Evolutionary conservation across 1,284 basidiomycete genomes (phyloP).

Genomic region (Austroboletus niveus): DNA sequence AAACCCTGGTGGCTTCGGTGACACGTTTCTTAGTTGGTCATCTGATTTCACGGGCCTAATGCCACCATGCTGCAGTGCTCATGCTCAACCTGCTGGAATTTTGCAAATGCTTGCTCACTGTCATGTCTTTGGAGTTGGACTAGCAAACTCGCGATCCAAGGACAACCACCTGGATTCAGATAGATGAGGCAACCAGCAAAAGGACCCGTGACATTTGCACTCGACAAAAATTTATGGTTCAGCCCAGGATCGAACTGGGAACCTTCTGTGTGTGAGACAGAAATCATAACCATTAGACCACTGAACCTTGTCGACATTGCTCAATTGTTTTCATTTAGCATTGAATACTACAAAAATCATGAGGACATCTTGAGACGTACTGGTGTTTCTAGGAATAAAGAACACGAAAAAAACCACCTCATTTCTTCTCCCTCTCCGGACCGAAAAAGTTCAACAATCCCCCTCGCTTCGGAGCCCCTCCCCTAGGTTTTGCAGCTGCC

Average conservation of each 20-base stretch:
- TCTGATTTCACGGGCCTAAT: too few relatives aligned
- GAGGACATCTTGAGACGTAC: too few relatives aligned
- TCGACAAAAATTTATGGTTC: conserved; percentile 34
- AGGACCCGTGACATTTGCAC: too few relatives aligned
- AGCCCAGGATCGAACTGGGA: conserved; percentile 48
- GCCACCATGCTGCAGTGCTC: too few relatives aligned
- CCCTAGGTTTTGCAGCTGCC: conserved; percentile 14
- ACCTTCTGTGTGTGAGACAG: conserved; percentile 48
- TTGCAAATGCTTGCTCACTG: too few relatives aligned
- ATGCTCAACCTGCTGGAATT: too few relatives aligned
- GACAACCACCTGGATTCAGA: not conserved
- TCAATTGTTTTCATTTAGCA: not conserved
- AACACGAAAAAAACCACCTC: conserved; percentile 1
- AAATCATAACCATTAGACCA: conserved; percentile 48
- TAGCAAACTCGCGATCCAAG: too few relatives aligned
- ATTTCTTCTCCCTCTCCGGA: conserved; percentile 31
- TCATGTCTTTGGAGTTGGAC: too few relatives aligned
- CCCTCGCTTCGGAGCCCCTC: conserved; percentile 26
- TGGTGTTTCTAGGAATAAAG: too few relatives aligned
- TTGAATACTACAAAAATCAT: too few relatives aligned
- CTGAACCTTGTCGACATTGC: conserved; percentile 24
- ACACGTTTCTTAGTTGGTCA: too few relatives aligned
- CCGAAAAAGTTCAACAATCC: conserved; percentile 34
- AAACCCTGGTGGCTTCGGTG: too few relatives aligned
- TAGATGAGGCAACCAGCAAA: not conserved